Base-by-base conservation (phyloP, 2,329 filamentous ascomycete species). In the Colletotrichum sp. region DNA sequence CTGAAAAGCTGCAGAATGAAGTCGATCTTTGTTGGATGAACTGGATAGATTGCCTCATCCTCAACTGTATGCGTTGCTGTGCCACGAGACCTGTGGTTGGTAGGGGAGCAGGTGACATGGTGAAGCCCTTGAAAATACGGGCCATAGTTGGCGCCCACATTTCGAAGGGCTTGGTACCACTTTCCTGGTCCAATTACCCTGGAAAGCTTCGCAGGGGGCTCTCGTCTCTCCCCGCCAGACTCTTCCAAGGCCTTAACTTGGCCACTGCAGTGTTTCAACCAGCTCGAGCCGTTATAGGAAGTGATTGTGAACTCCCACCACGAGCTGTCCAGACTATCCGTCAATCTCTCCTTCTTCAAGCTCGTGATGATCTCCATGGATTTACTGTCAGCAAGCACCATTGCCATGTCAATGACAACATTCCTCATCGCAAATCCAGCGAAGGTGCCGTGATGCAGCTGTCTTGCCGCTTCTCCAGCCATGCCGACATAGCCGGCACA, bases 391-490 rank as follows among this genome's bases (percentile, higher is more conserved):
- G 25, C 25, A 4, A 77, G 62, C 1, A 77, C 64, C 43, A 77
- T 52, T 5, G 76, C 76, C 2, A 80, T 77, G 18, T 77, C 76
- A 32, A 82, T 77, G 7, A 79, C 76, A 2, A 85, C 75, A 34
- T 84, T 78, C 1, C 82, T 80, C 22, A 86, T 56, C n/a, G 76
- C 74, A 36, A 80, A 83, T 4, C 78, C 79, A 12, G 66, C 25
- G 22, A 61, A 65, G 4, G 27, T 34, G 3, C 71, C 58, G 32
- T 58, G 52, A 15, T 74, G 68, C 8, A 70, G 25, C 18, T 74
- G 71, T 28, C 66, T 28, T 10, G 56, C 66, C 7, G 71, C 71
- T 58, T 74, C 71, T 10, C 71, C 71, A 13, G 71, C 71, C 71
- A 74, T 74, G 13, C 52, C 58, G 18, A 64, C 58, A 13, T 74